Evolutionary conservation across 441 rosid species (phyloP).

Genomic region (Adansonia madagascariensis): DNA sequence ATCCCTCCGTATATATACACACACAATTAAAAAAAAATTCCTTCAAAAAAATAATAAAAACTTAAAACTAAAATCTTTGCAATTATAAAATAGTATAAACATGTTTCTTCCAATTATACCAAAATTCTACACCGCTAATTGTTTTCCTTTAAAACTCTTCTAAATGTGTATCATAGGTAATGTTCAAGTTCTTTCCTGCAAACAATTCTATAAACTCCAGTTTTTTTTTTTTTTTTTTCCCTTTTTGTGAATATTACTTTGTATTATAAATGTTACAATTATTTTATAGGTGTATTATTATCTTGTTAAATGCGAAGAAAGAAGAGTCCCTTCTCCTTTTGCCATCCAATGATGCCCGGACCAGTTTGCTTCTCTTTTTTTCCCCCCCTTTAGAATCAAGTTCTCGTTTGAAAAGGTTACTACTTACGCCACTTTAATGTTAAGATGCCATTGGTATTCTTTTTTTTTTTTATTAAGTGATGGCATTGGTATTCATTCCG

Average conservation of each 20-base stretch:
- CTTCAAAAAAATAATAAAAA: too few relatives aligned
- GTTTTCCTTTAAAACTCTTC: neutral
- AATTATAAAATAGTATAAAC: too few relatives aligned
- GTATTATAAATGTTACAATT: neutral
- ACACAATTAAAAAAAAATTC: too few relatives aligned
- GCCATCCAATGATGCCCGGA: neutral
- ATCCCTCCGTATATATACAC: neutral
- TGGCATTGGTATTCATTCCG: neutral
- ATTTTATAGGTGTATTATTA: too few relatives aligned
- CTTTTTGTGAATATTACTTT: neutral
- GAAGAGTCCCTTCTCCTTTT: neutral
- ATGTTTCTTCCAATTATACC: too few relatives aligned
- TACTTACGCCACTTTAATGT: neutral
- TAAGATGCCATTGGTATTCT: too few relatives aligned
- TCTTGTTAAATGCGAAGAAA: neutral
- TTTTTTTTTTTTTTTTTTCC: too few relatives aligned
- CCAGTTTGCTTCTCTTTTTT: neutral
- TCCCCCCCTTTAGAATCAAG: neutral
- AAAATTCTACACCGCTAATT: too few relatives aligned
- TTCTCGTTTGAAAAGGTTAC: neutral
- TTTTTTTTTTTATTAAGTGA: too few relatives aligned
- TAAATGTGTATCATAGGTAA: neutral
- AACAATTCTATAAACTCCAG: too few relatives aligned
- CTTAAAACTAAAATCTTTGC: too few relatives aligned
- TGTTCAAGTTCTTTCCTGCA: neutral